Percentiles rank a stretch among this genome's conserved stretches.
phyloP scores from a whole-genome alignment of 1,139 yeast species.

The Hanseniaspora uvarum region DNA sequence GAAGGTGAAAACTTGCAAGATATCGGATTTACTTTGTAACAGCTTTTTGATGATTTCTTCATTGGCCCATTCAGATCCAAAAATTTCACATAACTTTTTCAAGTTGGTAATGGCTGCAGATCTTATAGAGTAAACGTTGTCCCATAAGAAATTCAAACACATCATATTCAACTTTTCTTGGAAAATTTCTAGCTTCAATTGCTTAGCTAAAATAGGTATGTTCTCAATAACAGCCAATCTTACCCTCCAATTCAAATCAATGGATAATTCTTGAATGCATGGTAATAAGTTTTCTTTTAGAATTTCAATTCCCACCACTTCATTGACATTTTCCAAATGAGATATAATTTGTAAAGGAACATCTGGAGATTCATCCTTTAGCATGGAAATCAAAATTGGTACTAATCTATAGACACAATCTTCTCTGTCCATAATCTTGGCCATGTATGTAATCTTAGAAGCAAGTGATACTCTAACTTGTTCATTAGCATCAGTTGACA shows the following conservation, averaged over 20 bases:
- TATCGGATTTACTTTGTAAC: conserved; percentile 40
- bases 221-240: conserved; percentile 94
- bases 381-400: conserved; percentile 85
- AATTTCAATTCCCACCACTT: conserved; percentile 83
- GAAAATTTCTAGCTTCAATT: conserved; percentile 85
- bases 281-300: conserved; percentile 83
- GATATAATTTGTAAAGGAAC: conserved; percentile 91
- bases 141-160: conserved; percentile 97
- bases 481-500: conserved; percentile 86
- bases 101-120: conserved; percentile 89
- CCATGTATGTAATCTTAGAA: conserved; percentile 71
- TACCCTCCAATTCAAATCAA: conserved; percentile 96
- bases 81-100: conserved; percentile 67
- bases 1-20: conserved; percentile 54
- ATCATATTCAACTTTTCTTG: conserved; percentile 82
- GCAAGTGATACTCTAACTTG: conserved; percentile 90
- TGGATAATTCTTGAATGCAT: conserved; percentile 91
- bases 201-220: conserved; percentile 91
- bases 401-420: conserved; percentile 70
- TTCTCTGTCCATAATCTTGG: conserved; percentile 79
- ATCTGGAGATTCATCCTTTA: conserved; percentile 93
- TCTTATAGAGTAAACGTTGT: conserved; percentile 89
- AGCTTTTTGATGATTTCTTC: conserved; percentile 70
- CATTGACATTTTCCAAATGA: conserved; percentile 80
- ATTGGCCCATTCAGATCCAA: conserved; percentile 92